Base-by-base conservation (phyloP, 371 early-diverging fungal genomes). In the Capniomyces stellatus region DNA sequence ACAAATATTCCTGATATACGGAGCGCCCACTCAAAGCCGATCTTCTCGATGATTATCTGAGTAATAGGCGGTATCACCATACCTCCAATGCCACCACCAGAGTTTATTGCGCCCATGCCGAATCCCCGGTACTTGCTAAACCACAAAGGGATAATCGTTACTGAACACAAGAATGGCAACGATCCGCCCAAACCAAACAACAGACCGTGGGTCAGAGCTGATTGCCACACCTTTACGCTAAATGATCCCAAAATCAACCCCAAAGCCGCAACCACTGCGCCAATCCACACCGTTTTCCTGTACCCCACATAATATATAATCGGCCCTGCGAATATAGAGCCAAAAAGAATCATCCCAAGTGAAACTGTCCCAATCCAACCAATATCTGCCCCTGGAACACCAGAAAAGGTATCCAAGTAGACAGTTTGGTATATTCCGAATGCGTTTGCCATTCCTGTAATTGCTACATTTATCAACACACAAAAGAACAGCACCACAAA, bases 71-170 rank as follows among this genome's bases (percentile, higher is more conserved):
- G 69, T 19, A 87, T 46, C 21, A 71, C 61, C 1, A 85, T 67
- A 2, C 87, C 86, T 19, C 89, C 89, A 13, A 83, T 55, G 2
- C 89, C 87, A 19, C 75, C 72, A 15, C 86, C 83, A 4, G 78
- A 64, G 1, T 78, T 74, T 18, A 76, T 76, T 1, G 88, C 61
- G 4, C 89, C 89, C 4, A 79, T 71, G 4, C 82, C 87, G 40
- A 89, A 55, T 0, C 85, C 83, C 15, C 87, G 73, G 29, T 71
- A 59, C 27, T 71, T 72, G n/a, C 54, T 56, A 63, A 88, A 89
- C 85, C 85, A 89, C 60, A 85, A 87, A 0, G 83, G 63, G 0
- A 83, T 72, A 1, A 84, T 61, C 2, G 67, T 55, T 0, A 75
- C 61, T 0, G 72, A 67, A 0, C 80, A 76, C 22, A 75, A 71